Evolutionary conservation across 371 early-diverging fungal species (phyloP), one percentile per base, ranked within the genome.

Genomic region (Circinella minor): DNA sequence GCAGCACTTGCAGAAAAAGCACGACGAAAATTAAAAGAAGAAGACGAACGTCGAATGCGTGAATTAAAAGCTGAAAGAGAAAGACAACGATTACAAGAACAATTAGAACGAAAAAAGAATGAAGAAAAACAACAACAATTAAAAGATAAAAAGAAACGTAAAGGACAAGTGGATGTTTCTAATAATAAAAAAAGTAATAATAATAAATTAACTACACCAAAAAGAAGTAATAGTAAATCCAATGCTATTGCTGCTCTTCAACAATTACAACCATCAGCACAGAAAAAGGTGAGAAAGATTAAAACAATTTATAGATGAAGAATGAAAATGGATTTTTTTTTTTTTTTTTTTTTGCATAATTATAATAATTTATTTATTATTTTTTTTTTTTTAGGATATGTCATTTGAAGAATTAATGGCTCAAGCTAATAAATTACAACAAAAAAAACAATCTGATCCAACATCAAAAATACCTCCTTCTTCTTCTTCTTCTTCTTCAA

Each of bases 1-100:
- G 79, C 77, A 18, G 64, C 63, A 3, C 61, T 79, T 17, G 66
- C 74, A 36, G 81, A 79, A 70, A 67, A 68, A 68, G 75, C 77
- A 39, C 69, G 74, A 48, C 70, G 72, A 66, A 75, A 74, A 39
- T 57, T 75, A 74, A 69, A 68, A 64, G 70, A 75, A 46, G 72
- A 76, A 14, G 75, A 83, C 46, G 75, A 77, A 72, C 55, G 69
- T 63, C 64, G 67, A 57, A 70, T 75, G 38, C 59, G 72, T 73
- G 75, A 78, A 71, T 75, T 76, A 71, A 48, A 71, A 66, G 69
- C 69, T 17, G 59, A 71, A 65, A 39, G 69, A 69, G 75, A 76
- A 72, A 66, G 74, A 55, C 69, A 77, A 62, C 72, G 75, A 55
- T 74, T 71, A 71, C 34, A 69, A 66, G 67, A 69, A 43, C 36